These are phyloP conservation scores for Podosphaera xanthii DNA, from an alignment of 2,329 filamentous ascomycete species.

Conservation along the genomic window DNA sequence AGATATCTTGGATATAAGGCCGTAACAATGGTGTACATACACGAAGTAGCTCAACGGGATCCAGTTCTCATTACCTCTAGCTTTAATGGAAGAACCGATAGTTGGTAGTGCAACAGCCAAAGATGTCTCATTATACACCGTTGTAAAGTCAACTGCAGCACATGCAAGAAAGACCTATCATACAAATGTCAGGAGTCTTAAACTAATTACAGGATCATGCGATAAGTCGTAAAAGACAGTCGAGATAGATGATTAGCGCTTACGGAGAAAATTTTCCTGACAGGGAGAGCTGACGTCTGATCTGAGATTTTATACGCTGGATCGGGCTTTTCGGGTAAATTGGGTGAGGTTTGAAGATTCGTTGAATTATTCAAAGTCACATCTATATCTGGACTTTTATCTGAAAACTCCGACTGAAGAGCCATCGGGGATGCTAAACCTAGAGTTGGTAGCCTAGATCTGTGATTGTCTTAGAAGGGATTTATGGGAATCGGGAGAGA, in stretches of 20 bases:
- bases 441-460: too few species aligned
- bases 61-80: not conserved
- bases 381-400: not conserved
- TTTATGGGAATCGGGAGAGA: too few species aligned
- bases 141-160: not conserved
- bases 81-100: not conserved
- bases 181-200: not conserved
- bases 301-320: not conserved
- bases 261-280: not conserved
- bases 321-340: not conserved
- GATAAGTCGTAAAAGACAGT: not conserved
- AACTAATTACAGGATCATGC: not conserved
- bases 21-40: not conserved
- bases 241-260: not conserved
- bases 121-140: not conserved
- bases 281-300: not conserved
- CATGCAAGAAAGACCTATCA: not conserved
- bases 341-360: not conserved
- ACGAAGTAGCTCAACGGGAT: not conserved
- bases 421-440: not conserved
- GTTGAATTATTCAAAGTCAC: not conserved
- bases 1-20: not conserved
- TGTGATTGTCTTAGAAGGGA: too few species aligned
- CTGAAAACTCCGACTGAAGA: not conserved
- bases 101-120: not conserved